These are phyloP conservation scores for Kalaharituber pfeilii DNA, from an alignment of 2,329 filamentous ascomycete species.

Conservation along the genomic window DNA sequence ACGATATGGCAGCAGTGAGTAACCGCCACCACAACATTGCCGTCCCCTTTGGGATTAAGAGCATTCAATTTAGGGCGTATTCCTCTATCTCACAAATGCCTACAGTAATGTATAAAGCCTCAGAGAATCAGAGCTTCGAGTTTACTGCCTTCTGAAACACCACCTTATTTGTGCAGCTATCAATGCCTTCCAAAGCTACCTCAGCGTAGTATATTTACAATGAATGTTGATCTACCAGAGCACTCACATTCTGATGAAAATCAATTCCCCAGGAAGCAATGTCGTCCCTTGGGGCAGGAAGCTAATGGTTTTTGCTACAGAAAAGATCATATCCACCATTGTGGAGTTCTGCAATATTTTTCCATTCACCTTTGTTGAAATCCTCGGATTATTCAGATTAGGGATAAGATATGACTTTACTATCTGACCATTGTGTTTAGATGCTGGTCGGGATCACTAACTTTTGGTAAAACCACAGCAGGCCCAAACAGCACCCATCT, in stretches of 20 bases:
- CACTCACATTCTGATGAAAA: constrained; percentile 47
- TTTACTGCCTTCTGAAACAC: constrained; percentile 3
- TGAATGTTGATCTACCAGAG: background rate
- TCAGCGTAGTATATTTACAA: constrained; percentile 32
- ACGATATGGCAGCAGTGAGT: too few species aligned
- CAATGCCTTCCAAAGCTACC: constrained; percentile 36
- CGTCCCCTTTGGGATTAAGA: too few species aligned
- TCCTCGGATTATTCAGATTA: constrained; percentile 38
- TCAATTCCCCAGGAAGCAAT: constrained; percentile 44
- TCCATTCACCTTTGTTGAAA: constrained; percentile 41
- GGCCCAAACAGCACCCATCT: constrained; percentile 59
- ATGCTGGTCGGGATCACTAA: constrained; percentile 32
- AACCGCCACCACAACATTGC: too few species aligned
- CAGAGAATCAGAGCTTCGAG: background rate
- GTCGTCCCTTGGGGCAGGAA: constrained; percentile 46
- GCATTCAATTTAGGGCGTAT: too few species aligned
- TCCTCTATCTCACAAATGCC: too few species aligned
- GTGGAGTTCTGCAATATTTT: constrained; percentile 34
- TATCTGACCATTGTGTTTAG: too few species aligned
- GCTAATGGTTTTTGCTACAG: constrained; percentile 40
- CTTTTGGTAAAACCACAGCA: constrained; percentile 42
- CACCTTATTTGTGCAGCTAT: constrained; percentile 30
- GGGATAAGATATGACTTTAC: constrained; percentile 30
- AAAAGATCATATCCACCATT: constrained; percentile 43
- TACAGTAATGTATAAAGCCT: too few species aligned